Percentiles rank a stretch among this genome's conserved stretches.
Evolutionary conservation across 345 rosid species (phyloP).

Genomic region (Brassica incana): DNA sequence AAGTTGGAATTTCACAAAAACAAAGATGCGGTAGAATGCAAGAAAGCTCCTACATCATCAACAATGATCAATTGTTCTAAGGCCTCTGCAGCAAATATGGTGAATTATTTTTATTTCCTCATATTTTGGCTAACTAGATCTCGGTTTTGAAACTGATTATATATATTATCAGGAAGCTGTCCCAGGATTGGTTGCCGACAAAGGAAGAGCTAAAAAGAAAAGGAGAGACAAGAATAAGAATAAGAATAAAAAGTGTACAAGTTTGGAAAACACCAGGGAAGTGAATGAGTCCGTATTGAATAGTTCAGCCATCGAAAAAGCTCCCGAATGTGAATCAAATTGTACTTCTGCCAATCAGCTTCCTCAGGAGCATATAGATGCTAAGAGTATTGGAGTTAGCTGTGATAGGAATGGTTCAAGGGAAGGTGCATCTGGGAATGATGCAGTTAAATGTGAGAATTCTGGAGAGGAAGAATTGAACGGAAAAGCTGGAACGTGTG

Average conservation of each 20-base stretch:
- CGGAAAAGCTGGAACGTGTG: slow-evolving; percentile 36
- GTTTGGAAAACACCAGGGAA: slow-evolving; percentile 40
- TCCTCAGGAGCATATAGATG: slow-evolving; percentile 36
- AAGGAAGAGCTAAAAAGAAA: slow-evolving; percentile 52
- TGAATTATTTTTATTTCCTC: slow-evolving; percentile 34
- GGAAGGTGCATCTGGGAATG: slow-evolving; percentile 29
- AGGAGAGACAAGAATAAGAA: slow-evolving; percentile 67
- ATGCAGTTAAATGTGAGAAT: slow-evolving; percentile 33
- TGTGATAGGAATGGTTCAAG: slow-evolving; percentile 32
- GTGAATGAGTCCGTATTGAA: slow-evolving; percentile 29
- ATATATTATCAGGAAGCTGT: slow-evolving; percentile 66
- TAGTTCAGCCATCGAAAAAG: slow-evolving; percentile 33
- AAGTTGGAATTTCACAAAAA: slow-evolving; percentile 30
- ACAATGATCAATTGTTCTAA: slow-evolving; percentile 43
- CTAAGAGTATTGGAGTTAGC: slow-evolving; percentile 36
- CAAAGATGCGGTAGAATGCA: slow-evolving; percentile 44
- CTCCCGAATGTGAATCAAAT: slow-evolving; percentile 33
- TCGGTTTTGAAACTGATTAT: slow-evolving; percentile 44
- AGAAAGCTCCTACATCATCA: slow-evolving; percentile 40
- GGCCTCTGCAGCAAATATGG: slow-evolving; percentile 44
- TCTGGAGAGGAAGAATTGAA: slow-evolving; percentile 34
- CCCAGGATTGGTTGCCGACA: slow-evolving; percentile 50
- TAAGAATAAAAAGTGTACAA: slow-evolving; percentile 54
- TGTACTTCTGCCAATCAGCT: slow-evolving; percentile 44
- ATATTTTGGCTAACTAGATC: slow-evolving; percentile 25